Percentiles rank a stretch among this genome's conserved stretches.
These are phyloP conservation scores for Hydrangea macrophylla DNA, from an alignment of 148 eudicot species.

Conservation along the genomic window DNA sequence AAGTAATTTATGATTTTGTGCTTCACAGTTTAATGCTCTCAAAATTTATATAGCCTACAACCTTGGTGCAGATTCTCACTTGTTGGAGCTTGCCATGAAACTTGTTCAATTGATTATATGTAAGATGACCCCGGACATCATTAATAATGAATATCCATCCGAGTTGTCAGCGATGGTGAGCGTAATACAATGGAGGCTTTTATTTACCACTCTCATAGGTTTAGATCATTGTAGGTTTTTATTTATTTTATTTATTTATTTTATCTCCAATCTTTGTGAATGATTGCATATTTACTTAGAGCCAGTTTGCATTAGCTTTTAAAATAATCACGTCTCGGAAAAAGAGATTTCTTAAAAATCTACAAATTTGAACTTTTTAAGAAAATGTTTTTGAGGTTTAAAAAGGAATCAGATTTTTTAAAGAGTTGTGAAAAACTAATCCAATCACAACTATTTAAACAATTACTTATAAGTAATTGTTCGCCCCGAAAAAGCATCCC, in stretches of 20 bases:
- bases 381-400: no score
- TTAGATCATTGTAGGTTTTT: no score
- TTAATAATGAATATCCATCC: slow-evolving; percentile 38
- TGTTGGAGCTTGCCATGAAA: slow-evolving; percentile 53
- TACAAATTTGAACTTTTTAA: no score
- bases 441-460: no score
- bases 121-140: slow-evolving; percentile 41
- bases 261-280: neutral
- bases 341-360: no score
- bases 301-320: neutral
- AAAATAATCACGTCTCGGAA: no score
- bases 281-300: slow-evolving; percentile 1
- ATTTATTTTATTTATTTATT: slow-evolving; percentile 7
- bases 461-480: no score
- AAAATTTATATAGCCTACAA: slow-evolving; percentile 9
- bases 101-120: slow-evolving; percentile 53
- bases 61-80: slow-evolving; percentile 49
- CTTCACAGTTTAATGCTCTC: neutral
- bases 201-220: slow-evolving; percentile 1
- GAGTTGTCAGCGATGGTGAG: slow-evolving; percentile 63
- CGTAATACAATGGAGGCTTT: neutral
- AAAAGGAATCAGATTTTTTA: no score
- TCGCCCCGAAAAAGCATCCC: no score
- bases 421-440: no score
- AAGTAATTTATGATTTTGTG: neutral